phyloP scores from a whole-genome alignment of 2,329 filamentous ascomycete species.

The Fusarium sp. region DNA sequence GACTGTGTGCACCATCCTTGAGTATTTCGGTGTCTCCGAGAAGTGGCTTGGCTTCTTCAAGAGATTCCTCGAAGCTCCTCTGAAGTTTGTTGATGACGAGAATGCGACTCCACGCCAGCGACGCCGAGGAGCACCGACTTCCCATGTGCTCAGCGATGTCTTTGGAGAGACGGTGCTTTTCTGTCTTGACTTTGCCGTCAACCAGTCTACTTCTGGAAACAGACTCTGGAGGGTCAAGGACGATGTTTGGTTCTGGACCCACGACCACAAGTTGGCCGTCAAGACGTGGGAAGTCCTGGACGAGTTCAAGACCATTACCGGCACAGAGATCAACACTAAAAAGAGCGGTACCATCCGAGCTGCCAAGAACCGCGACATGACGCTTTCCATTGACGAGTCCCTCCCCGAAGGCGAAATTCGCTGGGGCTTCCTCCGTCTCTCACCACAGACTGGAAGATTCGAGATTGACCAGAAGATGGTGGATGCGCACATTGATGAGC shows the following conservation, averaged over 20 bases:
- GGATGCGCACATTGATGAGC: slow-evolving; percentile 68
- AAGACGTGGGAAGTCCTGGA: slow-evolving; percentile 70
- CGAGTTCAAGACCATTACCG: slow-evolving; percentile 66
- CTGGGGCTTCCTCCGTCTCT: slow-evolving; percentile 69
- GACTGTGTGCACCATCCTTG: slow-evolving; percentile 67
- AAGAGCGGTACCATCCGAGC: slow-evolving; percentile 64
- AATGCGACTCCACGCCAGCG: slow-evolving; percentile 58
- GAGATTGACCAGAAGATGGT: slow-evolving; percentile 70
- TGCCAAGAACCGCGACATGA: slow-evolving; percentile 35
- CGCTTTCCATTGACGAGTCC: slow-evolving; percentile 41
- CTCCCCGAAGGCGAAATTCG: slow-evolving; percentile 63
- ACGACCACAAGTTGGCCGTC: slow-evolving; percentile 63
- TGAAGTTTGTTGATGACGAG: slow-evolving; percentile 68
- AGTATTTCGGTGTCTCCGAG: slow-evolving; percentile 69
- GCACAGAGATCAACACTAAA: slow-evolving; percentile 64
- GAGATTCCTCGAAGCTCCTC: slow-evolving; percentile 68
- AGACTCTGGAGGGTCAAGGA: slow-evolving; percentile 73
- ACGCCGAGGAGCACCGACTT: slow-evolving; percentile 69
- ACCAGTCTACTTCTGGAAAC: slow-evolving; percentile 64
- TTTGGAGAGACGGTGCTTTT: slow-evolving; percentile 73
- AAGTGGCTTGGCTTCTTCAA: slow-evolving; percentile 70
- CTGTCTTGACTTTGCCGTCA: slow-evolving; percentile 74
- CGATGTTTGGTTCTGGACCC: slow-evolving; percentile 75
- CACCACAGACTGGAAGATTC: slow-evolving; percentile 64
- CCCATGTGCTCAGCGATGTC: slow-evolving; percentile 68